Percentiles rank a stretch among this genome's conserved stretches.
Conservation (phyloP, 139 green algal genomes). For the Chlorella sorokiniana region DNA sequence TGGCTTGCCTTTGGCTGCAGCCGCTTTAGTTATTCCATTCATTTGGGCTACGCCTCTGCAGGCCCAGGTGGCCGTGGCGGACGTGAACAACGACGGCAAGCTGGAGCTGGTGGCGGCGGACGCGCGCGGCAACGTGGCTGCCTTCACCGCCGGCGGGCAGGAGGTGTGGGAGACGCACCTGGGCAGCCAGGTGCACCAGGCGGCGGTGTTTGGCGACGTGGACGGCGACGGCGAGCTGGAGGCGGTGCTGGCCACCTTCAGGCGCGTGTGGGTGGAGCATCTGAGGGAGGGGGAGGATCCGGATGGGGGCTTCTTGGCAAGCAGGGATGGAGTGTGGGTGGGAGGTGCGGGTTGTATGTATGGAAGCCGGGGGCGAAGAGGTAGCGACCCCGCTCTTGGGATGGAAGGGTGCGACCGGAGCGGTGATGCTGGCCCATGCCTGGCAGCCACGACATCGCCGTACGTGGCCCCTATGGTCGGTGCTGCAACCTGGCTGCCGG, state of each 20-base stretch:
- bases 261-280: neutral
- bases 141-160: slow-evolving; percentile 70
- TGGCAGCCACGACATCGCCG: too few relatives aligned
- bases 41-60: slow-evolving; percentile 62
- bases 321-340: too few relatives aligned
- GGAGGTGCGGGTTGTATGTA: too few relatives aligned
- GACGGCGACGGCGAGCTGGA: slow-evolving; percentile 87
- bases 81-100: slow-evolving; percentile 91
- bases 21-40: neutral
- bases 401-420: too few relatives aligned
- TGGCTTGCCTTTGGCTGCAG: too few relatives aligned
- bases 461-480: too few relatives aligned
- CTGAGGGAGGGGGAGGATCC: too few relatives aligned
- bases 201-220: slow-evolving; percentile 66
- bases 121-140: slow-evolving; percentile 85
- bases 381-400: too few relatives aligned
- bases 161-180: slow-evolving; percentile 96
- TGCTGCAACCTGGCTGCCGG: too few relatives aligned
- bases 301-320: too few relatives aligned
- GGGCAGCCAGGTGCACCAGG: slow-evolving; percentile 49
- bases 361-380: too few relatives aligned
- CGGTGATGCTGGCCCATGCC: too few relatives aligned
- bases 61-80: slow-evolving; percentile 85
- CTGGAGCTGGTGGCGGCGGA: slow-evolving; percentile 91
- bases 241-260: slow-evolving; percentile 73